Conservation (phyloP, 805 yeast species). For the Candida stauntonica region DNA sequence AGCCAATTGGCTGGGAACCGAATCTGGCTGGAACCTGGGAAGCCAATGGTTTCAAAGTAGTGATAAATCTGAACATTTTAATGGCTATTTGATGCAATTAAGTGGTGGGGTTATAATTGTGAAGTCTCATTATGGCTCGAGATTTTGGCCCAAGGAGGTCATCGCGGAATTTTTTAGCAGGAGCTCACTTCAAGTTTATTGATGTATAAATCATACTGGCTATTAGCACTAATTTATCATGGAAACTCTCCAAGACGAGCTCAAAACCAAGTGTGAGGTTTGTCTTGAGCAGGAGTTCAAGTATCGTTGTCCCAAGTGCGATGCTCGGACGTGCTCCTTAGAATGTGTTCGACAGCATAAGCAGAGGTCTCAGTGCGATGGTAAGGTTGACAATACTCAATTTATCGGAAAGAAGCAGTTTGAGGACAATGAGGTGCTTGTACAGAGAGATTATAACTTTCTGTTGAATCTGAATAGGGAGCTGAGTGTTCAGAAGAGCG, state of each 20-base stretch:
- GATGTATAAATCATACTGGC: too few relatives aligned
- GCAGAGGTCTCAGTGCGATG: conserved; percentile 56
- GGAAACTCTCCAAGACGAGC: conserved; percentile 3
- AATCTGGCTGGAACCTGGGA: too few relatives aligned
- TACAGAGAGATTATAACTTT: conserved; percentile 84
- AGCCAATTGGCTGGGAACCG: neutral
- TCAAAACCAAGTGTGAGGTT: conserved; percentile 36
- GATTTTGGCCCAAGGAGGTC: neutral
- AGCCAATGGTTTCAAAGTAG: too few relatives aligned
- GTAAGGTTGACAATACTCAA: conserved; percentile 54
- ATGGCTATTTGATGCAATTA: neutral
- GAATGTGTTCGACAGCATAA: conserved; percentile 73
- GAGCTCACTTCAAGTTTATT: too few relatives aligned
- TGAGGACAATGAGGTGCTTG: conserved; percentile 28
- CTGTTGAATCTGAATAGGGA: conserved; percentile 55
- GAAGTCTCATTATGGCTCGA: neutral
- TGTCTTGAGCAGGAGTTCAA: conserved; percentile 43
- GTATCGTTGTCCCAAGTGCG: conserved; percentile 82
- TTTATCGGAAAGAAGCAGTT: conserved; percentile 50
- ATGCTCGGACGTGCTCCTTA: conserved; percentile 59
- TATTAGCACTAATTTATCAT: too few relatives aligned
- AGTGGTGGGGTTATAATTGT: neutral
- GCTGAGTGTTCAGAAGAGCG: conserved; percentile 54
- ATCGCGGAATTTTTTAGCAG: neutral
- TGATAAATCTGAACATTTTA: neutral